Percentiles rank a stretch among this genome's conserved stretches.
These are phyloP conservation scores for Prunus fruticosa DNA, from an alignment of 306 rosid genomes.

Conservation along the genomic window DNA sequence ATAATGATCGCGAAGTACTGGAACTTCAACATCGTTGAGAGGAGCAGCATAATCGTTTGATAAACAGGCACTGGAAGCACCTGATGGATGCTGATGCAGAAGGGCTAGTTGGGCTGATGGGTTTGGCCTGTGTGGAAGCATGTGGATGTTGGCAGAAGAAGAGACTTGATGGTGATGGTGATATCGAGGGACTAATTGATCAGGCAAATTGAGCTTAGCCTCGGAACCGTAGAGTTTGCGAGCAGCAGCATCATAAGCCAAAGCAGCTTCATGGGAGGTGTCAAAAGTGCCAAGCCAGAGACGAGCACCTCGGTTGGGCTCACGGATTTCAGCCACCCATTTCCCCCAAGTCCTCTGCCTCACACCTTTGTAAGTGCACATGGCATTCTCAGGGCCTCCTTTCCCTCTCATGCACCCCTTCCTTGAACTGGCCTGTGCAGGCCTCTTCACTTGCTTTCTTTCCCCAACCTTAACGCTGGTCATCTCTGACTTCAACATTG, in stretches of 20 bases:
- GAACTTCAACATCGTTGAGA: neutral
- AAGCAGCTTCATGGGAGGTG: constrained; percentile 73
- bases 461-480: constrained; percentile 16
- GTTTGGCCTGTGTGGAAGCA: neutral
- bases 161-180: neutral
- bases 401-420: constrained; percentile 95
- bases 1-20: neutral
- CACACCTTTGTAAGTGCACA: constrained; percentile 84
- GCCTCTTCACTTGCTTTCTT: constrained; percentile 32
- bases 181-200: neutral
- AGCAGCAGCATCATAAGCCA: constrained; percentile 82
- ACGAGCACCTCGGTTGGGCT: constrained; percentile 86
- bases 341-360: constrained; percentile 97
- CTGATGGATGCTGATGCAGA: neutral
- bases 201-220: constrained; percentile 82
- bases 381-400: constrained; percentile 87
- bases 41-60: neutral
- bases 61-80: neutral
- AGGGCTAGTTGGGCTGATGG: neutral
- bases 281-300: constrained; percentile 94
- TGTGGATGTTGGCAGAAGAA: neutral
- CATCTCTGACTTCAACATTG: constrained; percentile 42
- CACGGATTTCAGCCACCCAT: constrained; percentile 98
- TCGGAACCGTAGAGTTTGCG: constrained; percentile 69
- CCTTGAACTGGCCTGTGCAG: constrained; percentile 69